Percentiles rank a stretch among this genome's conserved stretches.
Evolutionary conservation across 208 protist species (phyloP).

Genomic region (Leishmania braziliensis): DNA sequence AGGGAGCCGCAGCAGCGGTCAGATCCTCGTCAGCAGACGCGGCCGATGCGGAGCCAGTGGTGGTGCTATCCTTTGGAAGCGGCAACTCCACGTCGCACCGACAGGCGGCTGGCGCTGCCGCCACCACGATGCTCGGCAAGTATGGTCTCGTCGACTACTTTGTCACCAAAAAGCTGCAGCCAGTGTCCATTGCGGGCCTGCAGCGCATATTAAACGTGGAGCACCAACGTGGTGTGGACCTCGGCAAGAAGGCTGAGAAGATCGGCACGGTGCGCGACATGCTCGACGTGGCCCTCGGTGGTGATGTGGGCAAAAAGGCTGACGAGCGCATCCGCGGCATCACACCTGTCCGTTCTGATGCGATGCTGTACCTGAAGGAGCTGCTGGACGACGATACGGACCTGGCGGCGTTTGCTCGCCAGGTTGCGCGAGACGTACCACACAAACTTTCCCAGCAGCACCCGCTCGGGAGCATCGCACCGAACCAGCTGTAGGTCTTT

Average conservation of each 20-base stretch:
- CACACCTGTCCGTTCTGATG: slow-evolving; percentile 49
- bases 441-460: slow-evolving; percentile 62
- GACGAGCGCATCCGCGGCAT: slow-evolving; percentile 73
- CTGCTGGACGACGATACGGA: slow-evolving; percentile 90
- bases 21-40: background rate
- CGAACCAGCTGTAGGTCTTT: slow-evolving; percentile 52
- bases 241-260: slow-evolving; percentile 86
- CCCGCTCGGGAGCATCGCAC: slow-evolving; percentile 61
- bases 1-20: background rate
- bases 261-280: slow-evolving; percentile 78
- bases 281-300: slow-evolving; percentile 84
- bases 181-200: slow-evolving; percentile 80
- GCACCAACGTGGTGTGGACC: slow-evolving; percentile 74
- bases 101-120: background rate
- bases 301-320: slow-evolving; percentile 72
- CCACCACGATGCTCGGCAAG: slow-evolving; percentile 74
- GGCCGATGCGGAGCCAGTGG: background rate
- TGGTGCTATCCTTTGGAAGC: background rate
- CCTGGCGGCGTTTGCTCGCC: slow-evolving; percentile 60
- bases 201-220: slow-evolving; percentile 87
- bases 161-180: slow-evolving; percentile 73
- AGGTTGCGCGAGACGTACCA: slow-evolving; percentile 73
- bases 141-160: slow-evolving; percentile 88
- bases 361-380: slow-evolving; percentile 86
- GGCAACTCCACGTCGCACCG: background rate